Evolutionary conservation across 179 eudicot genomes (phyloP).

Genomic region (Silene vulgaris): DNA sequence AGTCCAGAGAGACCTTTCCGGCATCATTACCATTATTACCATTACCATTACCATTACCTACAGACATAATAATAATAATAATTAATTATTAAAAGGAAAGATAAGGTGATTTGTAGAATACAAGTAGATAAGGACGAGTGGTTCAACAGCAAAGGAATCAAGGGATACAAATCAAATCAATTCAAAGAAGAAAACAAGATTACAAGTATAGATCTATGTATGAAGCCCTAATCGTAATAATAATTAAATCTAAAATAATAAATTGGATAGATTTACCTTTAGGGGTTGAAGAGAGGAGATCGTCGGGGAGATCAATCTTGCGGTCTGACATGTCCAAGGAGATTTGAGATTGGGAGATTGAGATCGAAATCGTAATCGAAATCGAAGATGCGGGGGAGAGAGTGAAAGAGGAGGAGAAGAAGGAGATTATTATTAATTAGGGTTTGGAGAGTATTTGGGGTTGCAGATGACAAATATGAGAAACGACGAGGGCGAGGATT

Average conservation of each 20-base stretch:
- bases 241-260: neutral
- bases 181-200: neutral
- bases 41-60: too few species aligned
- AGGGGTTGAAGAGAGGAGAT: slow-evolving; percentile 55
- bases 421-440: neutral
- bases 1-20: slow-evolving; percentile 42
- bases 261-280: slow-evolving; percentile 34
- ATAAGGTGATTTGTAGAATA: too few species aligned
- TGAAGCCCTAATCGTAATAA: slow-evolving; percentile 23
- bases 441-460: slow-evolving; percentile 3
- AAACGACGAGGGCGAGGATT: neutral
- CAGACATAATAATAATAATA: too few species aligned
- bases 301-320: slow-evolving; percentile 60
- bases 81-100: too few species aligned
- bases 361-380: slow-evolving; percentile 11
- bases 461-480: neutral
- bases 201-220: slow-evolving; percentile 31
- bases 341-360: neutral
- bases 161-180: too few species aligned
- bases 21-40: slow-evolving; percentile 30
- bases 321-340: slow-evolving; percentile 42
- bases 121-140: too few species aligned
- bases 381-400: slow-evolving; percentile 15
- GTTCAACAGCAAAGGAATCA: too few species aligned
- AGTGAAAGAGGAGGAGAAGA: slow-evolving; percentile 13